A percentile compares a stretch with the other conserved stretches of the same genome.
Conservation (phyloP, 2,329 filamentous ascomycete species). For the Neocucurbitaria cava region DNA sequence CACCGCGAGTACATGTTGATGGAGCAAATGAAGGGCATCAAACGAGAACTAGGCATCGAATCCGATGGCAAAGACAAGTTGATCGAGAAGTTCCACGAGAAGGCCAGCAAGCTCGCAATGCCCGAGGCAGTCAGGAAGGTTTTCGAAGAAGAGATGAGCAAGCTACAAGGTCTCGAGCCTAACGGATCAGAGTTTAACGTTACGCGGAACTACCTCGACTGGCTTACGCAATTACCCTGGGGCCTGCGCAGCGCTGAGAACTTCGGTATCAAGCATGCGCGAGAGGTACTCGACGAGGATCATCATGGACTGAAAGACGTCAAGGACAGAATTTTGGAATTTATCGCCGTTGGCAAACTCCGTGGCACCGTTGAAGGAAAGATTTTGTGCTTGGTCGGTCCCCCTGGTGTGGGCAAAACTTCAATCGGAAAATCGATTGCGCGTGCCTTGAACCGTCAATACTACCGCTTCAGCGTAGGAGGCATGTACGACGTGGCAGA, state of each 20-base stretch:
- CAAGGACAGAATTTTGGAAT: slow-evolving; percentile 97
- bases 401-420: slow-evolving; percentile 96
- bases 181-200: slow-evolving; percentile 99
- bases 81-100: slow-evolving; percentile 96
- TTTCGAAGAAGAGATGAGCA: slow-evolving; percentile 98
- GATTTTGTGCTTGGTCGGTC: slow-evolving; percentile 96
- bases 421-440: slow-evolving; percentile 99
- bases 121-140: slow-evolving; percentile 96
- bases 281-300: slow-evolving; percentile 90
- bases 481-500: slow-evolving; percentile 97
- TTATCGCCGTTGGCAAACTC: slow-evolving; percentile 97
- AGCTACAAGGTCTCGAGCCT: slow-evolving; percentile 92
- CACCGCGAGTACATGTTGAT: slow-evolving; percentile 98
- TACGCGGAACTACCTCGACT: slow-evolving; percentile 96
- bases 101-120: slow-evolving; percentile 92
- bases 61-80: slow-evolving; percentile 98
- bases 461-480: slow-evolving; percentile 98
- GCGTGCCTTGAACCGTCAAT: slow-evolving; percentile 89
- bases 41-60: slow-evolving; percentile 92
- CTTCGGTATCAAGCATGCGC: slow-evolving; percentile 91
- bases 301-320: slow-evolving; percentile 97
- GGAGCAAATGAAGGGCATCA: slow-evolving; percentile 99
- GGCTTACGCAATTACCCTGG: slow-evolving; percentile 98
- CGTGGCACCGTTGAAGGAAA: slow-evolving; percentile 97
- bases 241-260: slow-evolving; percentile 95